Evolutionary conservation across 2,329 filamentous ascomycete genomes (phyloP), one percentile per base, ranked within the genome.

Genomic region (Aspergillus pseudotamarii): DNA sequence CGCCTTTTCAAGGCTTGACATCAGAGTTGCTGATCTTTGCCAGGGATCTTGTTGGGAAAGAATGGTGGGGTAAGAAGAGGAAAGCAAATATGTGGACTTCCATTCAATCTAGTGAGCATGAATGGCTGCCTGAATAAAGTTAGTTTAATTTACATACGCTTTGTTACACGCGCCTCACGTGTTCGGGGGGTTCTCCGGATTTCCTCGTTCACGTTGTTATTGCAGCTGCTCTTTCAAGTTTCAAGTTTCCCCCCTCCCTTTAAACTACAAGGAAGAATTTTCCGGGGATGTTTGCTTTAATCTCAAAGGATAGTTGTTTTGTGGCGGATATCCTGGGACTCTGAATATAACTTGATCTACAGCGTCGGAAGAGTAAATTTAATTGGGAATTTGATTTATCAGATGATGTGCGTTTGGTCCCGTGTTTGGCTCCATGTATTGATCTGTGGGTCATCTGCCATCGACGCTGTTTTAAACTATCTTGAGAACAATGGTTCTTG

Each of bases 361-460:
- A 16, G 34, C 34, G 38, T 41, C 3, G 19, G 38, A 48, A 48
- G 21, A 28, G 21, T 23, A 46, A 48, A 28, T n/a, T n/a, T n/a
- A n/a, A n/a, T 16, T 26, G 21, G 21, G 50, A 21, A 11, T 21
- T 28, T 54, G 50, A 32, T 53, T 28, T 54, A 55, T 26, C 51
- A 55, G 21, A 55, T 55, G 32, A 55, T 55, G 51, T 55, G 51
- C 30, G 30, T 38, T 38, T 55, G 36, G 51, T 54, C 51, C 51
- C 51, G 51, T 55, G 51, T 55, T 38, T 38, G 51, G 51, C 32
- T 55, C 32, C 51, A 26, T 53, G 21, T 28, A 38, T 21, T 53
- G 16, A 48, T 34, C 28, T n/a, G 51, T 34, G 51, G 51, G 51
- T 55, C 51, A 55, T 55, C 51, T 55, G 51, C 32, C 32, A 38